phyloP scores from a whole-genome alignment of 2,329 filamentous ascomycete genomes.

The Alternaria gansuensis region DNA sequence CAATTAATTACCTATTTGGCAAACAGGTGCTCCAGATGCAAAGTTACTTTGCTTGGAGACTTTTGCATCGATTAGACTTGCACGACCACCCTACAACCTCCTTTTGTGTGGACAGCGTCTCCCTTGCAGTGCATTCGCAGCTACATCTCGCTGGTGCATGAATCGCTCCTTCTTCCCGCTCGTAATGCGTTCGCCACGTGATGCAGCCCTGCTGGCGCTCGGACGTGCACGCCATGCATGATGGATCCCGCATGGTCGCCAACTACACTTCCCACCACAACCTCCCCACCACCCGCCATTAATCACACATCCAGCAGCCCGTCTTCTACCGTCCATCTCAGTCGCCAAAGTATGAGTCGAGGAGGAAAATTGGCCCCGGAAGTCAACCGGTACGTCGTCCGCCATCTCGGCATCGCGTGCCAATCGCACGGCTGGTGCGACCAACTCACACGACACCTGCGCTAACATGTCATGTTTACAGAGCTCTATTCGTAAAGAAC shows the following conservation, averaged over 20 bases:
- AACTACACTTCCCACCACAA: constrained; percentile 11
- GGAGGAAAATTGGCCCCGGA: constrained; percentile 97
- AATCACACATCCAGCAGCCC: constrained; percentile 34
- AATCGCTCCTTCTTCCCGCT: constrained; percentile 9
- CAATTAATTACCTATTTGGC: constrained; percentile 6
- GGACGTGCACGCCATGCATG: constrained; percentile 18
- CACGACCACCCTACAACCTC: not conserved
- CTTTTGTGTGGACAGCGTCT: not conserved
- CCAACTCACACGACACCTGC: constrained; percentile 41
- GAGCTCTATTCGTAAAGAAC: constrained; percentile 99
- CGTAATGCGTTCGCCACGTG: constrained; percentile 15
- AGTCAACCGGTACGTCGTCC: constrained; percentile 89
- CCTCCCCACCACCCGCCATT: constrained; percentile 21
- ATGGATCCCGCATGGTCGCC: constrained; percentile 23
- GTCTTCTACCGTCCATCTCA: constrained; percentile 32
- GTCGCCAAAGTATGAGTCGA: constrained; percentile 83
- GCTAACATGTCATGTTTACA: constrained; percentile 55
- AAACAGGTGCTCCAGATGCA: not conserved
- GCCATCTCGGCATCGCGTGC: constrained; percentile 27
- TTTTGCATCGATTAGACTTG: not conserved
- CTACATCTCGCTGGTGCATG: constrained; percentile 13
- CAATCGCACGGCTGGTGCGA: constrained; percentile 29
- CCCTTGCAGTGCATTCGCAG: constrained; percentile 5
- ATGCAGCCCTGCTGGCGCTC: constrained; percentile 11
- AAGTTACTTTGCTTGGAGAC: not conserved